Evolutionary conservation across 345 rosid species (phyloP).

Genomic region (Linum trigynum): DNA sequence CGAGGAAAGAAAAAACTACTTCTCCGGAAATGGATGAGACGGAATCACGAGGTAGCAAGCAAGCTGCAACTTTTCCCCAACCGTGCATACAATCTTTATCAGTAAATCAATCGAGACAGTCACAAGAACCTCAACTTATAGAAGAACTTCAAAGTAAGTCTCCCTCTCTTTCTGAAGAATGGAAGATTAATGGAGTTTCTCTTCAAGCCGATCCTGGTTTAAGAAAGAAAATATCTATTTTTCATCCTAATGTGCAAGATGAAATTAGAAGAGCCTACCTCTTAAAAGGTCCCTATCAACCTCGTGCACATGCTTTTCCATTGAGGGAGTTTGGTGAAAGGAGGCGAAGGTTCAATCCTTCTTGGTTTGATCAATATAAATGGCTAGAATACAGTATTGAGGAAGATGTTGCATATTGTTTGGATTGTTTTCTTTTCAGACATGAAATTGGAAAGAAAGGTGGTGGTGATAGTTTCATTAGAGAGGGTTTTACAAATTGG

Average conservation of each 20-base stretch:
- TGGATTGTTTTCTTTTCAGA: slow-evolving; percentile 6
- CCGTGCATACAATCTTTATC: no score
- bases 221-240: no score
- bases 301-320: not conserved
- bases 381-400: slow-evolving; percentile 8
- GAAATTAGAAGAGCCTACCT: no score
- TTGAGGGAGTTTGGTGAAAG: no score
- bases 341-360: not conserved
- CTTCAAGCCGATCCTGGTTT: no score
- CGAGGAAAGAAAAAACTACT: no score
- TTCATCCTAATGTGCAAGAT: no score
- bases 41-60: no score
- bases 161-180: not conserved
- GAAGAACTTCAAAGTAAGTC: not conserved
- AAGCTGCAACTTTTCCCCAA: no score
- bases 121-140: no score
- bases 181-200: not conserved
- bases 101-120: no score
- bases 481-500: not conserved
- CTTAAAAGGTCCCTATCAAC: not conserved
- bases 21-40: no score
- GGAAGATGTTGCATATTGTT: not conserved
- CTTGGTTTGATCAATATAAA: slow-evolving; percentile 5
- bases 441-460: not conserved
- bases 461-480: not conserved